phyloP scores from a whole-genome alignment of 2,329 filamentous ascomycete species.

The Penicillium concentricum region DNA sequence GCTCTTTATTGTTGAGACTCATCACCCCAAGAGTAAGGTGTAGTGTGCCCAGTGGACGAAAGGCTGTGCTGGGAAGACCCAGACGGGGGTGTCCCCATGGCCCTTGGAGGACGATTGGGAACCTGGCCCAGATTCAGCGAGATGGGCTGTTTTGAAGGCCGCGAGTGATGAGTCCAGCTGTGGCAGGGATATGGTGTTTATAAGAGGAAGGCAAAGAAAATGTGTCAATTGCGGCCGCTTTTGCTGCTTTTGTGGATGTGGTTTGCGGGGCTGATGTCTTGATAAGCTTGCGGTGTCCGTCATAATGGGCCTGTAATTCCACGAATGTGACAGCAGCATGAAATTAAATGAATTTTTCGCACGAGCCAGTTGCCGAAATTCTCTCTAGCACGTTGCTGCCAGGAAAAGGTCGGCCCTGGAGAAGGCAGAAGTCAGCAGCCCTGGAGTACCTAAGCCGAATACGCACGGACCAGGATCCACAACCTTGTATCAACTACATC shows the following conservation, averaged over 20 bases:
- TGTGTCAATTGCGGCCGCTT: constrained; percentile 43
- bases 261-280: constrained; percentile 11
- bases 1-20: constrained; percentile 59
- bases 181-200: constrained; percentile 58
- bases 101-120: neutral
- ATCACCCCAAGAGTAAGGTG: constrained; percentile 88
- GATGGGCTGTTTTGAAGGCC: constrained; percentile 53
- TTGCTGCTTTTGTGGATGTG: constrained; percentile 24
- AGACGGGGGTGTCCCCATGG: constrained; percentile 36
- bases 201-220: constrained; percentile 58
- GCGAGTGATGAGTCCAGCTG: constrained; percentile 65
- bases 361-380: neutral
- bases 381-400: neutral
- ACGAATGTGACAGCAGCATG: neutral
- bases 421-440: neutral
- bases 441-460: no score
- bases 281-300: constrained; percentile 3
- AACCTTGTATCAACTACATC: constrained; percentile 1
- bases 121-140: neutral
- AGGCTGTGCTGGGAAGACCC: constrained; percentile 62
- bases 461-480: constrained; percentile 1
- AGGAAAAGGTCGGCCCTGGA: neutral
- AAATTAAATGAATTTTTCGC: neutral
- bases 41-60: constrained; percentile 75
- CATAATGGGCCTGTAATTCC: constrained; percentile 9